Conservation (phyloP, 768 basidiomycete genomes). For the Candolleomyces aberdarensis region DNA sequence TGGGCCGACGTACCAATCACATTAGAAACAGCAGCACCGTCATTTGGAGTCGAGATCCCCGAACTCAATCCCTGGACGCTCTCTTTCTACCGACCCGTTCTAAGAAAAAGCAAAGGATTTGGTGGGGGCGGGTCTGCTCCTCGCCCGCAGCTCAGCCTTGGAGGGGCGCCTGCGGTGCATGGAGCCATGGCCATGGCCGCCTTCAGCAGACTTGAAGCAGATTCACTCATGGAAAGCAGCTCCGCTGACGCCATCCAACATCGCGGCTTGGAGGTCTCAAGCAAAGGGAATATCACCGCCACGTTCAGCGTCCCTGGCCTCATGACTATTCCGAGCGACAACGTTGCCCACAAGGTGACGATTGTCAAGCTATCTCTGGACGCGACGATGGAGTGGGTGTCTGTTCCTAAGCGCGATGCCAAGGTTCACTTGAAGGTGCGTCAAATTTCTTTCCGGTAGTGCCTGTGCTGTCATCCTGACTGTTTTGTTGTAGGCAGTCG, state of each 20-base stretch:
- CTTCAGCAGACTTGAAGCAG: background rate
- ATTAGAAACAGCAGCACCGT: conserved; percentile 41
- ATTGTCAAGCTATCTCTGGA: conserved; percentile 34
- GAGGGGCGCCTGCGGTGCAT: background rate
- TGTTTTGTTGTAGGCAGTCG: conserved; percentile 32
- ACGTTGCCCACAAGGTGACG: conserved; percentile 37
- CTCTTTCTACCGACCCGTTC: conserved; percentile 17
- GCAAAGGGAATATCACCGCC: conserved; percentile 36
- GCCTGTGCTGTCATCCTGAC: background rate
- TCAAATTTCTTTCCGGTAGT: background rate
- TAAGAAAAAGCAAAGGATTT: background rate
- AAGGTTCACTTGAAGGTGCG: conserved; percentile 39
- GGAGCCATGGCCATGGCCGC: background rate
- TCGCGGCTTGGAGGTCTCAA: conserved; percentile 25
- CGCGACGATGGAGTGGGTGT: conserved; percentile 40
- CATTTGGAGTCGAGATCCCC: conserved; percentile 37
- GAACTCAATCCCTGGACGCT: conserved; percentile 36
- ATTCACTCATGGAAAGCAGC: background rate
- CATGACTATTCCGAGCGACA: conserved; percentile 40
- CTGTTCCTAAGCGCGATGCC: conserved; percentile 35
- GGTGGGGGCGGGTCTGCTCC: background rate
- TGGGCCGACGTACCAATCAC: conserved; percentile 41
- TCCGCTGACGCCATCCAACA: conserved; percentile 11
- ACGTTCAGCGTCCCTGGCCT: conserved; percentile 41
- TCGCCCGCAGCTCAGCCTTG: background rate